phyloP scores from a whole-genome alignment of 2,329 filamentous ascomycete genomes.

The Alternaria panax region DNA sequence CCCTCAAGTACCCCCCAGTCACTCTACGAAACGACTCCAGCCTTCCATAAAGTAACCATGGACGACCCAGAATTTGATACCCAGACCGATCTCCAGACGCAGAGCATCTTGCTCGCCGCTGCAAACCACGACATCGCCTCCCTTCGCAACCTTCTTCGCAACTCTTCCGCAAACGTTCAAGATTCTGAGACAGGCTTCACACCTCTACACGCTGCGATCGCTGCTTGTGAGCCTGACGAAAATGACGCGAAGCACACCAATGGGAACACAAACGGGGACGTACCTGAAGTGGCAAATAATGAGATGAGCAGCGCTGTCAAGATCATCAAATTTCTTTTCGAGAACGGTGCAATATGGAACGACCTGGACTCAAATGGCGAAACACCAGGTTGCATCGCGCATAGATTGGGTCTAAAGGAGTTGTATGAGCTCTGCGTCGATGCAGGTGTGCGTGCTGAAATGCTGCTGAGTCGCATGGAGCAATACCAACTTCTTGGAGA shows the following conservation, averaged over 20 bases:
- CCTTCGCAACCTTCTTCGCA: conserved; percentile 73
- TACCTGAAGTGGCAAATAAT: conserved; percentile 44
- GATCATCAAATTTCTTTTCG: conserved; percentile 77
- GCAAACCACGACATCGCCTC: conserved; percentile 71
- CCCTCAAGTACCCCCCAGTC: conserved; percentile 9
- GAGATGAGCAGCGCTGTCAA: conserved; percentile 65
- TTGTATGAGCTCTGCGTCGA: conserved; percentile 86
- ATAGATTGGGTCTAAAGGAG: conserved; percentile 68
- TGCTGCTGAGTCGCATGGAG: conserved; percentile 82
- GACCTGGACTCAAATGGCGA: conserved; percentile 86
- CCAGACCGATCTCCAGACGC: conserved; percentile 56
- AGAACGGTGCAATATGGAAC: conserved; percentile 96
- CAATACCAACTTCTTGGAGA: conserved; percentile 78
- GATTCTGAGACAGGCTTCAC: conserved; percentile 86
- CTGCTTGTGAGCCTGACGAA: conserved; percentile 58
- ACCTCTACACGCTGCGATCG: conserved; percentile 88
- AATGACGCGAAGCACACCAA: conserved; percentile 38
- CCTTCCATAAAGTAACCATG: conserved; percentile 22
- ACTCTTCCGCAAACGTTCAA: conserved; percentile 73
- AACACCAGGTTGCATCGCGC: conserved; percentile 88
- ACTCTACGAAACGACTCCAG: not conserved
- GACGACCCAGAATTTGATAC: conserved; percentile 44
- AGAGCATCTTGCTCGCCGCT: conserved; percentile 71
- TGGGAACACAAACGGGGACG: conserved; percentile 37
- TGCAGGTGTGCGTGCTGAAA: conserved; percentile 87